These are phyloP conservation scores for Camellia oleifera DNA, from an alignment of 179 eudicot genomes.

Conservation along the genomic window DNA sequence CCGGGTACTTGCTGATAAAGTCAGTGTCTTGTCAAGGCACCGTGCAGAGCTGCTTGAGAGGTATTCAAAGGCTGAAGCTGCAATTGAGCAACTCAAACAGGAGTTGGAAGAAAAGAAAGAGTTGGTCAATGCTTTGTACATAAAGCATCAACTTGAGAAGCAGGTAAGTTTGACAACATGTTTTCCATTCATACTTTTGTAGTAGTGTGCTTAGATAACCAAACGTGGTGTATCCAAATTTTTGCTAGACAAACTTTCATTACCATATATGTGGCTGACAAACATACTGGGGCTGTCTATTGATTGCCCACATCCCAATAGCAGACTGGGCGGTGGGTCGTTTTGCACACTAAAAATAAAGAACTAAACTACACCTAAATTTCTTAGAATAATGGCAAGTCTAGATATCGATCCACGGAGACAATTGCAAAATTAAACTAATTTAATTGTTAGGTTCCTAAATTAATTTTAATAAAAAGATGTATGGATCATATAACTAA, in stretches of 20 bases:
- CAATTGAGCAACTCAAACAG: slow-evolving; percentile 58
- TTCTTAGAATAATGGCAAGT: no score
- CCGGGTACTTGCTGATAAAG: slow-evolving; percentile 84
- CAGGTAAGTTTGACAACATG: slow-evolving; percentile 49
- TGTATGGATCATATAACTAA: no score
- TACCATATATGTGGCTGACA: not conserved
- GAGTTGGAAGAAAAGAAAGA: slow-evolving; percentile 91
- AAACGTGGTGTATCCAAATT: not conserved
- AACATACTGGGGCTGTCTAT: not conserved
- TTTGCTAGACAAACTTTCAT: not conserved
- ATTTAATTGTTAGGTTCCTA: no score
- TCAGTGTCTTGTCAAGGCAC: slow-evolving; percentile 67
- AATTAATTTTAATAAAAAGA: no score
- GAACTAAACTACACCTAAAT: no score
- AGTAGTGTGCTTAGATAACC: not conserved
- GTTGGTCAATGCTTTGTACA: slow-evolving; percentile 67
- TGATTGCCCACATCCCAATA: not conserved
- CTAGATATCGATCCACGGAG: no score
- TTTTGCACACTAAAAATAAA: no score
- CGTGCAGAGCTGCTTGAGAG: slow-evolving; percentile 84
- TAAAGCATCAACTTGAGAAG: slow-evolving; percentile 89
- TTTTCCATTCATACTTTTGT: not conserved
- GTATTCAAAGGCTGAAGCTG: slow-evolving; percentile 63
- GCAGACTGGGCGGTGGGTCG: not conserved
- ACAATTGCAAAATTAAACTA: no score